Conservation (phyloP, 2,329 filamentous ascomycete species). For the Pyrenophora teres region DNA sequence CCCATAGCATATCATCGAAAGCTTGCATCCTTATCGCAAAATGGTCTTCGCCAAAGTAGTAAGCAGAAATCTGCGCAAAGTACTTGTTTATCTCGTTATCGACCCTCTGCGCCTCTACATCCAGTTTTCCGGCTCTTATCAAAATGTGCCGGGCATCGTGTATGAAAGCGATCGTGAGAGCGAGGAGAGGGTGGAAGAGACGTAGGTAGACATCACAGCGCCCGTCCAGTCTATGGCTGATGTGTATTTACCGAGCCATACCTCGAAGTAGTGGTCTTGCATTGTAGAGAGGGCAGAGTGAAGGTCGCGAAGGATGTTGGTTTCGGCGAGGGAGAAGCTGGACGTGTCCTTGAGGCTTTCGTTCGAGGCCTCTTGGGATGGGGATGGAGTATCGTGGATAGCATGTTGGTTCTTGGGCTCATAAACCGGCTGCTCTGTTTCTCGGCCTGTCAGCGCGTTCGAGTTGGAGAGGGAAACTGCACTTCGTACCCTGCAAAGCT, state of each 20-base stretch:
- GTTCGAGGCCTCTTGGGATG: neutral
- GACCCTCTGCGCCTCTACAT: conserved; percentile 54
- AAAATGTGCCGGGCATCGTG: conserved; percentile 44
- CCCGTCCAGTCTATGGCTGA: conserved; percentile 90
- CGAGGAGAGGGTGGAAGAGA: conserved; percentile 74
- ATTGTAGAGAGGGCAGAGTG: conserved; percentile 70
- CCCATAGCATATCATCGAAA: conserved; percentile 95
- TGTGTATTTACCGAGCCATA: conserved; percentile 82
- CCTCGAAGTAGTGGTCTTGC: conserved; percentile 76
- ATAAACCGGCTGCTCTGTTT: conserved; percentile 11
- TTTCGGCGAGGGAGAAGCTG: conserved; percentile 3
- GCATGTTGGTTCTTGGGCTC: conserved; percentile 21
- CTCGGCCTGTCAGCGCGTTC: conserved; percentile 12
- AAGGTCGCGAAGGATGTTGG: conserved; percentile 41
- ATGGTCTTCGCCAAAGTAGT: conserved; percentile 85
- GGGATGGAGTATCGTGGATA: neutral
- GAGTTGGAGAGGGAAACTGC: neutral
- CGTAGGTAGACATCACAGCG: conserved; percentile 79
- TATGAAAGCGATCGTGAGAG: conserved; percentile 65
- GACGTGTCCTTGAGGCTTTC: neutral
- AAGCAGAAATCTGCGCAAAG: conserved; percentile 75
- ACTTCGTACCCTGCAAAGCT: conserved; percentile 13
- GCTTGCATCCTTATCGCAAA: conserved; percentile 76
- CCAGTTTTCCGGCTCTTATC: conserved; percentile 32
- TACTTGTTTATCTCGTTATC: conserved; percentile 84